Conservation (phyloP, 371 early-diverging fungal species). For the Conidiobolus incongruus region DNA sequence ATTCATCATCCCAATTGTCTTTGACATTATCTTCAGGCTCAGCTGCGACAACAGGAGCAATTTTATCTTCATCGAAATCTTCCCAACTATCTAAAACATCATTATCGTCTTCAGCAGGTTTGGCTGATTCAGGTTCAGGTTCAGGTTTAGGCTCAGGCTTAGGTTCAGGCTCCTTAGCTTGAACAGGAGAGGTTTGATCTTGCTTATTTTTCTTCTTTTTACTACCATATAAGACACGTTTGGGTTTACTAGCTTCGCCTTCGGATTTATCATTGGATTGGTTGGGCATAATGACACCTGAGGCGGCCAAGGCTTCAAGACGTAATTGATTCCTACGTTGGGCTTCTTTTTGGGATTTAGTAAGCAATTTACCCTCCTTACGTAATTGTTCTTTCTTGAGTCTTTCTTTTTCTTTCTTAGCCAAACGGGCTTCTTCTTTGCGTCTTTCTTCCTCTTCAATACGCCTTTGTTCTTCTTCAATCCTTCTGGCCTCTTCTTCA, state of each 20-base stretch:
- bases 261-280: conserved; percentile 17
- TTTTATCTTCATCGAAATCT: conserved; percentile 20
- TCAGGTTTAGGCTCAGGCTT: conserved; percentile 16
- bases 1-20: conserved; percentile 11
- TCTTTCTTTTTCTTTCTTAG: conserved; percentile 54
- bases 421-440: conserved; percentile 33
- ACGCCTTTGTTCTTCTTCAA: conserved; percentile 25
- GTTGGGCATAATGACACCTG: conserved; percentile 63
- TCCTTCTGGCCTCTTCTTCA: conserved; percentile 28
- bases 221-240: conserved; percentile 19
- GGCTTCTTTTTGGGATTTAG: conserved; percentile 81
- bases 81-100: conserved; percentile 27
- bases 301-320: conserved; percentile 52
- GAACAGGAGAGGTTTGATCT: conserved; percentile 6
- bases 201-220: conserved; percentile 29
- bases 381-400: conserved; percentile 70
- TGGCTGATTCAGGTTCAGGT: conserved; percentile 11
- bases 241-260: conserved; percentile 15
- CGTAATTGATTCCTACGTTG: conserved; percentile 44
- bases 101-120: conserved; percentile 19
- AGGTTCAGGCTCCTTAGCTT: conserved; percentile 7
- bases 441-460: conserved; percentile 19
- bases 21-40: conserved; percentile 14
- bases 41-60: no score
- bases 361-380: conserved; percentile 77